Percentiles rank a stretch among this genome's conserved stretches.
Conservation (phyloP, 768 basidiomycete species). For the Calocera viscosa region DNA sequence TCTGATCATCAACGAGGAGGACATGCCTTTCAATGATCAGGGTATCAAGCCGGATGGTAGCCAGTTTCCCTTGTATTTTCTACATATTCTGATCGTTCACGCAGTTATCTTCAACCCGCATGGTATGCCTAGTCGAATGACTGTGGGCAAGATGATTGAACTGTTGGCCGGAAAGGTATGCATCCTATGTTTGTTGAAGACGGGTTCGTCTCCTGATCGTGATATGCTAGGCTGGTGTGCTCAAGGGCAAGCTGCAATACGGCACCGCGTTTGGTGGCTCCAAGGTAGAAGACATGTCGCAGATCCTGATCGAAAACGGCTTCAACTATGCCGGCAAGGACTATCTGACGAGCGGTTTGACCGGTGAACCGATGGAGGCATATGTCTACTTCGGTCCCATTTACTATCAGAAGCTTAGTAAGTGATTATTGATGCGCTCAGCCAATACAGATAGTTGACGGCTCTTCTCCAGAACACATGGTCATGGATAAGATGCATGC, state of each 20-base stretch:
- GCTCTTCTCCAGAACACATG: constrained; percentile 73
- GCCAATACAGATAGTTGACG: not conserved
- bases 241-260: constrained; percentile 79
- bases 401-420: constrained; percentile 98
- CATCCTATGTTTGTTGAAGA: constrained; percentile 8
- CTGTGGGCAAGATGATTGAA: constrained; percentile 99
- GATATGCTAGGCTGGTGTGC: constrained; percentile 62
- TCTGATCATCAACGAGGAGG: constrained; percentile 95
- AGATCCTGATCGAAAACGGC: constrained; percentile 85
- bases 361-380: constrained; percentile 88
- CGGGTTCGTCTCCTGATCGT: constrained; percentile 9
- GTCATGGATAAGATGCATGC: constrained; percentile 99
- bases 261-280: constrained; percentile 97
- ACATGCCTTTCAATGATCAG: constrained; percentile 98
- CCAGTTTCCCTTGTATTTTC: constrained; percentile 18
- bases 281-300: constrained; percentile 97
- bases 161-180: constrained; percentile 82
- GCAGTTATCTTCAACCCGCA: constrained; percentile 91
- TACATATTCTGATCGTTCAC: constrained; percentile 8
- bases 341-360: constrained; percentile 96
- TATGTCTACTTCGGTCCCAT: constrained; percentile 99
- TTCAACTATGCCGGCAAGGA: constrained; percentile 99
- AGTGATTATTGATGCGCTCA: constrained; percentile 28
- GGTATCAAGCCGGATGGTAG: constrained; percentile 74
- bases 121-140: constrained; percentile 98